Evolutionary conservation across 345 rosid genomes (phyloP).

Genomic region (Brassica incana): DNA sequence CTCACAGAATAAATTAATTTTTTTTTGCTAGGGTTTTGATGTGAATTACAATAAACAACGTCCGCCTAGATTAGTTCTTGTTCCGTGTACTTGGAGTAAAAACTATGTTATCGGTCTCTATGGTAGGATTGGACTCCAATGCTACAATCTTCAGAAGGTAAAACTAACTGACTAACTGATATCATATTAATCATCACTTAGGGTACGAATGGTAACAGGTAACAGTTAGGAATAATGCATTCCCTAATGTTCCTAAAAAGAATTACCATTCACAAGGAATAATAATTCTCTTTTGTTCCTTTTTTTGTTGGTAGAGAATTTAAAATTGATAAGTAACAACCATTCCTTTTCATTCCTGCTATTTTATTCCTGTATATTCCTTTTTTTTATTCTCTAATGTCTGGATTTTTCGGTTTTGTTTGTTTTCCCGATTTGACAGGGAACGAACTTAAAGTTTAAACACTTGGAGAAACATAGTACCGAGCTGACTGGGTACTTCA

Average conservation of each 20-base stretch:
- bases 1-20: background rate
- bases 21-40: background rate
- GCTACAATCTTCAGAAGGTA: background rate
- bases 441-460: background rate
- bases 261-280: too few species aligned
- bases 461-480: background rate
- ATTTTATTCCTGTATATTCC: too few species aligned
- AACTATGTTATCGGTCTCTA: background rate
- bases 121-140: background rate
- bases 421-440: background rate
- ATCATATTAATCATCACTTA: background rate
- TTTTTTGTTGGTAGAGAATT: too few species aligned
- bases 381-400: background rate
- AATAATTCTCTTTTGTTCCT: too few species aligned
- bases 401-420: background rate
- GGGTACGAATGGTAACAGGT: too few species aligned
- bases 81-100: background rate
- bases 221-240: too few species aligned
- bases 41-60: background rate
- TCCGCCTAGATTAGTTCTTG: background rate
- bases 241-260: too few species aligned
- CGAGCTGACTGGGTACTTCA: background rate
- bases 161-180: too few species aligned
- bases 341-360: too few species aligned
- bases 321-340: too few species aligned